phyloP scores from a whole-genome alignment of 2,329 filamentous ascomycete genomes.

The Paecilomyces fulvus region DNA sequence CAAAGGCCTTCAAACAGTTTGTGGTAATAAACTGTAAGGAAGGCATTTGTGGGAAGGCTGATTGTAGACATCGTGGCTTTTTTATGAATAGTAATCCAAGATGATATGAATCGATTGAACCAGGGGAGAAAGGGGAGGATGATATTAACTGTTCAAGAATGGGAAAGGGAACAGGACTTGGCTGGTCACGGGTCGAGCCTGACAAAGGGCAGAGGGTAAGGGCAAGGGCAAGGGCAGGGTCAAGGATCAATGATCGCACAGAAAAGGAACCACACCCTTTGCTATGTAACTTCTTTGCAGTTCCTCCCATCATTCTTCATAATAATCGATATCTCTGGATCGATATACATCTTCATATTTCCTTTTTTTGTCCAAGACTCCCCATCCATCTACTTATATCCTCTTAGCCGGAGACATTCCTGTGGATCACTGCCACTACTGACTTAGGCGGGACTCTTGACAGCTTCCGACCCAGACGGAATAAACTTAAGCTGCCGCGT shows the following conservation, averaged over 20 bases:
- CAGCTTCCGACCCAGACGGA: not conserved
- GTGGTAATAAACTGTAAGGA: too few species aligned
- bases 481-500: slow-evolving; percentile 1
- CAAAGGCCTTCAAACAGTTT: too few species aligned
- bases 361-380: not conserved
- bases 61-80: too few species aligned
- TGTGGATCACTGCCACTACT: not conserved
- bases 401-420: not conserved
- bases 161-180: not conserved
- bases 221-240: not conserved
- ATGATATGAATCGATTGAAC: not conserved
- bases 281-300: not conserved
- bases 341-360: not conserved
- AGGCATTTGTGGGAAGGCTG: too few species aligned
- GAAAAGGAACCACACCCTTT: not conserved
- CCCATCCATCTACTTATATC: not conserved
- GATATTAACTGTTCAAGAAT: not conserved
- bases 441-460: not conserved
- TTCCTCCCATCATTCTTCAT: not conserved
- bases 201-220: not conserved
- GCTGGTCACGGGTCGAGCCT: not conserved
- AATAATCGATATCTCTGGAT: not conserved
- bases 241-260: not conserved
- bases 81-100: too few species aligned
- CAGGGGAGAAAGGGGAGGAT: not conserved